These are phyloP conservation scores for Cyclaneusma minus DNA, from an alignment of 2,329 filamentous ascomycete genomes.

Conservation along the genomic window DNA sequence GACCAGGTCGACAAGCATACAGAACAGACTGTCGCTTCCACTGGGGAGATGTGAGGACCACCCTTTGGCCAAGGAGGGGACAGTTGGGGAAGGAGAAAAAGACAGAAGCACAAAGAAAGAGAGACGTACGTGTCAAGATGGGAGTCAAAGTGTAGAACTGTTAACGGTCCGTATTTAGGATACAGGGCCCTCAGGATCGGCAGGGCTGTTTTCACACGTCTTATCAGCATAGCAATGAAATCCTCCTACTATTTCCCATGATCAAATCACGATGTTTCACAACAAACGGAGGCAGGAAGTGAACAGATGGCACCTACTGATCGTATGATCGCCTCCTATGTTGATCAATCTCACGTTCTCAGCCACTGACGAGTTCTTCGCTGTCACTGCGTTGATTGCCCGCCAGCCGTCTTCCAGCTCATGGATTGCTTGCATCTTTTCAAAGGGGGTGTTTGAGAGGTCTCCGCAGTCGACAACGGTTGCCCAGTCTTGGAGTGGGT, in stretches of 20 bases:
- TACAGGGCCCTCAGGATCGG: slow-evolving; percentile 16
- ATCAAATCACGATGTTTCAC: too few species aligned
- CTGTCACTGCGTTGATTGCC: slow-evolving; percentile 8
- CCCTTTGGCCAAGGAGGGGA: too few species aligned
- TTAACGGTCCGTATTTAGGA: slow-evolving; percentile 15
- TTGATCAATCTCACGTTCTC: slow-evolving; percentile 14
- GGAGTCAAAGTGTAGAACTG: slow-evolving; percentile 16
- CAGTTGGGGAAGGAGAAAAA: too few species aligned
- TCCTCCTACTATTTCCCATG: too few species aligned
- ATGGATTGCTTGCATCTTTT: slow-evolving; percentile 14
- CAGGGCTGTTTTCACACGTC: slow-evolving; percentile 9
- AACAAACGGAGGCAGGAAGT: too few species aligned
- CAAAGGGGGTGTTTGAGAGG: slow-evolving; percentile 15
- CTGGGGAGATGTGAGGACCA: too few species aligned
- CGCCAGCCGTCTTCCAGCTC: slow-evolving; percentile 15
- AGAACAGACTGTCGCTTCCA: too few species aligned
- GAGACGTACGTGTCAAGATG: slow-evolving; percentile 12
- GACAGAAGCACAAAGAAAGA: too few species aligned
- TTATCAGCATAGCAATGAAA: too few species aligned
- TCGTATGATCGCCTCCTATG: slow-evolving; percentile 18
- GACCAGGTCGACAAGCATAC: too few species aligned
- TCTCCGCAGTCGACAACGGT: slow-evolving; percentile 16
- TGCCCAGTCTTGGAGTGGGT: slow-evolving; percentile 16
- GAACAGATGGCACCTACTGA: slow-evolving; percentile 9
- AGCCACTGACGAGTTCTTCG: slow-evolving; percentile 12